phyloP scores from a whole-genome alignment of 139 green algal genomes.

The Edaphochlamys debaryana region DNA sequence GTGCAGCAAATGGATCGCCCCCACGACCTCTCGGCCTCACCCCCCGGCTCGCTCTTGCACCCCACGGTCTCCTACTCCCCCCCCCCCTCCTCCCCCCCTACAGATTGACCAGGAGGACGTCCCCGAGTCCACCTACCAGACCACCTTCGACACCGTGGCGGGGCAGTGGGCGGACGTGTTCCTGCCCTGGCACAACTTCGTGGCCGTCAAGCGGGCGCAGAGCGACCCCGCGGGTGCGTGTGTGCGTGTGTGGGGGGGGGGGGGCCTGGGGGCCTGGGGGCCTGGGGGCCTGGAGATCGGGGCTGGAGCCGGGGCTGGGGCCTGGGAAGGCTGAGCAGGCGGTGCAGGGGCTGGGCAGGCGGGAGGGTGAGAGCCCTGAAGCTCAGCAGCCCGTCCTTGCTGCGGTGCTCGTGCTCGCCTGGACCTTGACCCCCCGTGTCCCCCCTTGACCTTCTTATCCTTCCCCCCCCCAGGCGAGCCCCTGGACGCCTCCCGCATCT shows the following conservation, averaged over 20 bases:
- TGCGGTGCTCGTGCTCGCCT: too few relatives aligned
- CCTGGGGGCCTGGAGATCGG: not conserved
- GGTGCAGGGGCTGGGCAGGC: too few relatives aligned
- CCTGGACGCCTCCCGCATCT: slow-evolving; percentile 72
- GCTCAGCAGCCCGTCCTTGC: too few relatives aligned
- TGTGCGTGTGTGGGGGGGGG: not conserved
- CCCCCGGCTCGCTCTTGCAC: too few relatives aligned
- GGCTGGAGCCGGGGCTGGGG: not conserved
- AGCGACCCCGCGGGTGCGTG: slow-evolving; percentile 58
- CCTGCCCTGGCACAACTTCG: slow-evolving; percentile 89
- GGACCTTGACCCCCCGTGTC: too few relatives aligned
- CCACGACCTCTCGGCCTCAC: too few relatives aligned
- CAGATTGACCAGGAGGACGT: slow-evolving; percentile 70
- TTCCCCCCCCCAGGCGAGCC: slow-evolving; percentile 38
- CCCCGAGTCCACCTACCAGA: slow-evolving; percentile 87
- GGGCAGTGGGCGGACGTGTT: slow-evolving; percentile 77
- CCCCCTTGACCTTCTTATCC: too few relatives aligned
- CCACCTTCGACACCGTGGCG: slow-evolving; percentile 79
- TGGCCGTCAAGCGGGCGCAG: slow-evolving; percentile 78
- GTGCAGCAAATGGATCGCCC: too few relatives aligned
- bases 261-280: not conserved
- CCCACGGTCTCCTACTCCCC: too few relatives aligned
- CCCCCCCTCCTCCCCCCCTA: not conserved
- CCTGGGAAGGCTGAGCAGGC: not conserved
- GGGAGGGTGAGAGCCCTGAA: too few relatives aligned